phyloP scores from a whole-genome alignment of 2,329 filamentous ascomycete genomes.

The Botrytis hyacinthi region DNA sequence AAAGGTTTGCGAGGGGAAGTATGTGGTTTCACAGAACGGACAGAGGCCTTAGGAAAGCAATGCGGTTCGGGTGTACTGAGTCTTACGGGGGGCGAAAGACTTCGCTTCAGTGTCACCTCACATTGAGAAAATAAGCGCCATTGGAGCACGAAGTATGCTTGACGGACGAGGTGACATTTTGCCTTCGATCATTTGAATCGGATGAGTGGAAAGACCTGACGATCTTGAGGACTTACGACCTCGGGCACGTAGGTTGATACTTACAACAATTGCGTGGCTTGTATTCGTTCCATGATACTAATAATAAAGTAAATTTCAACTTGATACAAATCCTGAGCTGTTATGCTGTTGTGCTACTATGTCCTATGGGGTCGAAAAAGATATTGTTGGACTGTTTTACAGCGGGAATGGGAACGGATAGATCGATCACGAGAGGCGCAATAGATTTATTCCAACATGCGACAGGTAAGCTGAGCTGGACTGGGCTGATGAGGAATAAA shows the following conservation, averaged over 20 bases:
- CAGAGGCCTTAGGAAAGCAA: background rate
- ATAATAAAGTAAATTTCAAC: background rate
- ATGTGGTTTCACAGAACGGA: background rate
- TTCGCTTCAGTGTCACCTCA: background rate
- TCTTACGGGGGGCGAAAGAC: background rate
- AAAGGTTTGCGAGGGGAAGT: background rate
- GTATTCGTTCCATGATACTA: background rate
- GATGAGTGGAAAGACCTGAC: background rate
- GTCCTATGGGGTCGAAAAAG: background rate
- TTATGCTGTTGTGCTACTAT: background rate
- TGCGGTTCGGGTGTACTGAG: background rate
- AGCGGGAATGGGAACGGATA: background rate
- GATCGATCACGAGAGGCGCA: background rate
- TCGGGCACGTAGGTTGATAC: background rate
- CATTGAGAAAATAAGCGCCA: background rate
- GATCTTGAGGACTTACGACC: background rate
- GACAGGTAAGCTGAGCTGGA: background rate
- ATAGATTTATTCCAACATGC: background rate
- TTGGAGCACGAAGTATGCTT: background rate
- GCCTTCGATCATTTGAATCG: background rate
- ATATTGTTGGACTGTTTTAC: constrained; percentile 3
- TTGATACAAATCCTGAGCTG: background rate
- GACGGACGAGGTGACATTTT: background rate
- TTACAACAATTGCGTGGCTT: background rate
- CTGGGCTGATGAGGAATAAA: background rate